Base-by-base conservation (phyloP, 192 early-diverging fungal genomes). In the Fimicolochytrium jonesii region DNA sequence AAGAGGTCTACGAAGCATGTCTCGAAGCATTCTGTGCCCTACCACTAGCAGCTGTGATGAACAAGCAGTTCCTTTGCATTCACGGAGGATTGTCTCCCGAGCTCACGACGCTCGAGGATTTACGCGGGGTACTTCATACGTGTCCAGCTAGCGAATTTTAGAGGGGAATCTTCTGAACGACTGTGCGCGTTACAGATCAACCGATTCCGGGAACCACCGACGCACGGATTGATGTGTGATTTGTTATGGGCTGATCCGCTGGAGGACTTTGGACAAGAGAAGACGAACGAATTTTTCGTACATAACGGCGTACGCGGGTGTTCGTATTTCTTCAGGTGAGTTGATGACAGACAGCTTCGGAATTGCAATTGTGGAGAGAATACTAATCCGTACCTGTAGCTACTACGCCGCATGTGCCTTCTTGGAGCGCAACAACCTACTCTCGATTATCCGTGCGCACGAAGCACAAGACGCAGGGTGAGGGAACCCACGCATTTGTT, bases 231-330 rank as follows among this genome's bases (percentile, higher is more conserved):
- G 50, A 92, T 97, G 89, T 95, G 93, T 75, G 94, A 97, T 77
- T 76, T 94, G 9, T 72, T 97, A 44, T 94, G 92, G 92, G 88
- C 94, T 4, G 94, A 97, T 78, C 94, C 94, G 30, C 74, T 94
- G 42, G 93, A 95, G 73, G 93, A 97, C 70, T 94, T 95, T 84
- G 94, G 92, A n/a, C 89, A 91, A 49, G 94, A 97, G 67, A 88
- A 90, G 66, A 88, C 83, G 28, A 90, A 87, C 54, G 90, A 92
- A 63, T 86, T 85, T 32, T 98, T 92, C 73, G 70, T 89, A 46
- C 93, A 95, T 76, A 98, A 98, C 69, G 86, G 88, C 44, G 91
- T 93, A 29, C 84, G 94, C 43, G 94, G 94, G 2, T 97, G 94
- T 62, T 96, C 93, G 0, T 98, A 94, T 72, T 94, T 92, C 70